Base-by-base conservation (phyloP, 129 eudicot species). In the Artemisia argyi region DNA sequence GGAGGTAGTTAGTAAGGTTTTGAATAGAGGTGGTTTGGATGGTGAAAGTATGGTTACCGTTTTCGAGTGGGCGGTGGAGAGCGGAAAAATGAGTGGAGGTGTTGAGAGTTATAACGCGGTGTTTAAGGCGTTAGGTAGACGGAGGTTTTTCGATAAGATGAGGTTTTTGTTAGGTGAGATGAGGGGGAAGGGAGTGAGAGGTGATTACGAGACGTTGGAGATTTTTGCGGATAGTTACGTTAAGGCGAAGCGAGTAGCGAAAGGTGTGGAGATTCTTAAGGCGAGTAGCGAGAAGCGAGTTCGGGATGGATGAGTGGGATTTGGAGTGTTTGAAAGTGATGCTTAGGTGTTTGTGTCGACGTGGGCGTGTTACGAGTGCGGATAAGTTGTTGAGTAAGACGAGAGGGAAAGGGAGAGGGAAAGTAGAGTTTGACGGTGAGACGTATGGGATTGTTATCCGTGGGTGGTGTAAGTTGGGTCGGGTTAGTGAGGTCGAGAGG, bases 21-120 rank as follows among this genome's bases (percentile, higher is more conserved):
- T 94, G 50, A 85, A 90, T 28, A 78, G 71, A 63, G 96, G 98
- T n/a, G n/a, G n/a, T n/a, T n/a, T n/a, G n/a, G n/a, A n/a, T n/a
- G n/a, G n/a, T n/a, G n/a, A n/a, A n/a, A n/a, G n/a, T n/a, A n/a
- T n/a, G n/a, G n/a, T n/a, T n/a, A n/a, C n/a, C n/a, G n/a, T n/a
- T n/a, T n/a, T n/a, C n/a, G n/a, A n/a, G n/a, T n/a, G n/a, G n/a
- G n/a, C n/a, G n/a, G n/a, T n/a, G n/a, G n/a, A n/a, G n/a, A n/a
- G n/a, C n/a, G n/a, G n/a, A n/a, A n/a, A n/a, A n/a, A n/a, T n/a
- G n/a, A n/a, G n/a, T n/a, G n/a, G n/a, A n/a, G n/a, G n/a, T n/a
- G n/a, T n/a, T n/a, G n/a, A n/a, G n/a, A n/a, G n/a, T n/a, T n/a
- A n/a, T n/a, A n/a, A n/a, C n/a, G n/a, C n/a, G n/a, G n/a, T n/a